phyloP scores from a whole-genome alignment of 1,284 basidiomycete species.

The Cryptococcus floricola region DNA sequence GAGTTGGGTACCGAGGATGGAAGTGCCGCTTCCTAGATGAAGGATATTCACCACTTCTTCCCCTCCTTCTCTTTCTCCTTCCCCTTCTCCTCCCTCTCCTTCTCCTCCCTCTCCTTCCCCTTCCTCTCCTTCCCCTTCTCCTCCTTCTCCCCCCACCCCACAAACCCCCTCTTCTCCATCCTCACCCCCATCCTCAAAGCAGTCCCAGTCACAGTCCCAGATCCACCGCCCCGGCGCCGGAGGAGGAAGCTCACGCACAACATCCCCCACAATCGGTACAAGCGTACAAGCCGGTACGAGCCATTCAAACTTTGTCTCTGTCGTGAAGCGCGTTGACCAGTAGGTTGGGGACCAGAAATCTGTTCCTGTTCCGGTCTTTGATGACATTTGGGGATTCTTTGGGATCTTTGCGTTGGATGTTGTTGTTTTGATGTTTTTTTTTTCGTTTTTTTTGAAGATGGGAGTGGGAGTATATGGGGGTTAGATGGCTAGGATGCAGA shows the following conservation, averaged over 20 bases:
- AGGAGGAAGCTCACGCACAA: neutral
- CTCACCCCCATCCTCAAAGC: neutral
- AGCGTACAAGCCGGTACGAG: slow-evolving; percentile 21
- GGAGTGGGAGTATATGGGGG: too few species aligned
- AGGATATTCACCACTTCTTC: slow-evolving; percentile 15
- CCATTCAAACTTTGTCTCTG: slow-evolving; percentile 40
- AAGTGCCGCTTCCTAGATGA: slow-evolving; percentile 43
- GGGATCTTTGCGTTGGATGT: too few species aligned
- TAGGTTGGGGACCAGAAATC: slow-evolving; percentile 41
- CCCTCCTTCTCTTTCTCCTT: slow-evolving; percentile 5
- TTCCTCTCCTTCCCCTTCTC: neutral
- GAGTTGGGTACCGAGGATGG: slow-evolving; percentile 24
- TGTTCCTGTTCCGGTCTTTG: slow-evolving; percentile 16
- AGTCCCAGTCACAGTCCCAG: too few species aligned
- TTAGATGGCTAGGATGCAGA: too few species aligned
- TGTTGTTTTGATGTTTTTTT: too few species aligned
- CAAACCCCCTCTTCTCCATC: neutral
- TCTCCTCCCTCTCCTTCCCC: neutral
- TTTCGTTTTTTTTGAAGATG: too few species aligned
- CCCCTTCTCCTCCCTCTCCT: neutral
- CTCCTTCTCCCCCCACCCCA: neutral
- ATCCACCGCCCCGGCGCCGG: too few species aligned
- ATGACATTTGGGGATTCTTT: neutral
- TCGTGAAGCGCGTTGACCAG: slow-evolving; percentile 34
- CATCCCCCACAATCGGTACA: slow-evolving; percentile 23